Evolutionary conservation across 768 basidiomycete genomes (phyloP).

Genomic region (Pluteus cervinus): DNA sequence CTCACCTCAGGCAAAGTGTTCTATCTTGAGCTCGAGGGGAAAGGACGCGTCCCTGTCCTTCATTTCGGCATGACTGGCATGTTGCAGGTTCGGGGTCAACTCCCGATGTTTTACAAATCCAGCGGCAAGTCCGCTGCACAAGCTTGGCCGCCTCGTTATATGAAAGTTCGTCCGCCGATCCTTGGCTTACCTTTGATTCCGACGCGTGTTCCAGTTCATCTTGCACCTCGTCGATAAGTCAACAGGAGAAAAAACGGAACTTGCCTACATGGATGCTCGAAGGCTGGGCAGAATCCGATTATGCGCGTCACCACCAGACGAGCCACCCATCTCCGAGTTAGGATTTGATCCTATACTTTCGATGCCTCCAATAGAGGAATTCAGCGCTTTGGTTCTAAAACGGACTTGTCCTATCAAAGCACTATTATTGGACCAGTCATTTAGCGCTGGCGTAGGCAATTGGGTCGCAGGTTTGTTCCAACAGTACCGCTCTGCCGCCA

Average conservation of each 20-base stretch:
- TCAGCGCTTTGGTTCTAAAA: constrained; percentile 40
- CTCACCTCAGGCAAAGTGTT: constrained; percentile 50
- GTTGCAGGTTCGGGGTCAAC: constrained; percentile 56
- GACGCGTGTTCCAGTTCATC: constrained; percentile 41
- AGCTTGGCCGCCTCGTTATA: constrained; percentile 61
- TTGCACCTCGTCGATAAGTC: constrained; percentile 44
- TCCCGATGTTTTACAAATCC: constrained; percentile 43
- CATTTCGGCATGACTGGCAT: constrained; percentile 90
- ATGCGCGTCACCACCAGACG: constrained; percentile 45
- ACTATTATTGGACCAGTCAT: constrained; percentile 72
- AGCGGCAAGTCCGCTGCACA: constrained; percentile 31
- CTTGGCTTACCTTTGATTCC: not conserved
- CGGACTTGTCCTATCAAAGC: constrained; percentile 66
- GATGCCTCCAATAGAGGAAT: constrained; percentile 54
- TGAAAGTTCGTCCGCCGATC: constrained; percentile 38
- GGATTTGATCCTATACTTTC: constrained; percentile 75
- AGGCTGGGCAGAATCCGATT: constrained; percentile 68
- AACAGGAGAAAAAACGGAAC: constrained; percentile 32
- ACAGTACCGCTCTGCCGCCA: constrained; percentile 1
- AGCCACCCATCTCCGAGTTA: constrained; percentile 65
- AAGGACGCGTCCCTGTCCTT: constrained; percentile 58
- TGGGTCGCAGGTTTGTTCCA: constrained; percentile 63
- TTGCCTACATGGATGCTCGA: constrained; percentile 71
- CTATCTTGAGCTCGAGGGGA: constrained; percentile 58
- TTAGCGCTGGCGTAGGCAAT: constrained; percentile 78